phyloP scores from a whole-genome alignment of 331 rosid genomes.

The Telfairia occidentalis region DNA sequence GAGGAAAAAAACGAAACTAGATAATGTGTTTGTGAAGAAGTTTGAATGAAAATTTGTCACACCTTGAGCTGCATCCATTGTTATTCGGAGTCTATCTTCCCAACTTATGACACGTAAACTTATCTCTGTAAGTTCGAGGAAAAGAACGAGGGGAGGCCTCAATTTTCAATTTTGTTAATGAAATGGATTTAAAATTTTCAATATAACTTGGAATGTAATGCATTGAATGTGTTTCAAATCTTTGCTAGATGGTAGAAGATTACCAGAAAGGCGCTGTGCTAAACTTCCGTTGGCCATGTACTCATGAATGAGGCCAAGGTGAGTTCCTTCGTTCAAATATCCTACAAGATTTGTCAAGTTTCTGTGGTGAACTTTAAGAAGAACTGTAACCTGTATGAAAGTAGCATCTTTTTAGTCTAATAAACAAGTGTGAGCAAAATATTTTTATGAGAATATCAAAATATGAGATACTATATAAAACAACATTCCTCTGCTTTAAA shows the following conservation, averaged over 20 bases:
- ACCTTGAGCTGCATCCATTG: conserved; percentile 20
- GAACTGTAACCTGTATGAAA: not conserved
- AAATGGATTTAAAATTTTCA: not conserved
- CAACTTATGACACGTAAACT: conserved; percentile 1
- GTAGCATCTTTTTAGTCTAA: not conserved
- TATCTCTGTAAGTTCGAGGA: not conserved
- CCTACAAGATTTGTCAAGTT: conserved; percentile 15
- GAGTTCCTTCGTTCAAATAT: conserved; percentile 9
- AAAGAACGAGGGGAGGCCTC: not conserved
- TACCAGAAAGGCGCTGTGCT: conserved; percentile 6
- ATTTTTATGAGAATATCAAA: not conserved
- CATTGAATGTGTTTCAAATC: not conserved
- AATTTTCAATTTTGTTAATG: not conserved
- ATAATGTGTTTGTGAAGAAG: not conserved
- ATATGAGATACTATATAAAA: not conserved
- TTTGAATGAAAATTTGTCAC: conserved; percentile 5
- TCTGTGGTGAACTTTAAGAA: conserved; percentile 13
- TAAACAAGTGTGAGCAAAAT: not conserved
- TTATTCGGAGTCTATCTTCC: conserved; percentile 17
- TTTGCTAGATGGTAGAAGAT: not conserved
- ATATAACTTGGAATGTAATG: not conserved
- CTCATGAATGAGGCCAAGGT: conserved; percentile 10
- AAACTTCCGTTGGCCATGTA: conserved; percentile 14
- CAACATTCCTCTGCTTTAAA: conserved; percentile 39
- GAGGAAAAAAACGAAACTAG: not conserved